These are phyloP conservation scores for Capillidium heterosporum DNA, from an alignment of 371 early-diverging fungal genomes.

Conservation along the genomic window DNA sequence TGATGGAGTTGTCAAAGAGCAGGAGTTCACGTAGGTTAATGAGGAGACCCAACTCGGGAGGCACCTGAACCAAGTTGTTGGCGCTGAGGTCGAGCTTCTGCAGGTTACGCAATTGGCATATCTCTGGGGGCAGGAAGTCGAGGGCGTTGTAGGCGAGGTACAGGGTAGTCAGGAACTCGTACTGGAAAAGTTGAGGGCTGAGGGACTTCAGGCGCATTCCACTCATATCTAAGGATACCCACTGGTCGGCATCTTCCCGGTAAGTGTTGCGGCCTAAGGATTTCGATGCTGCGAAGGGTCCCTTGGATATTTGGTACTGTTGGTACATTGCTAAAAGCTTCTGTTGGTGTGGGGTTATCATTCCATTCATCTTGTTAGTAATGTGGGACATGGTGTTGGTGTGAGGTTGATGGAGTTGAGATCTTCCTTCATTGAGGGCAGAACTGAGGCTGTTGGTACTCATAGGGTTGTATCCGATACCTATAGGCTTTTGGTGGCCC, in stretches of 20 bases:
- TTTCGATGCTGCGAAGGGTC: not conserved
- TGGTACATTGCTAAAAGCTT: not conserved
- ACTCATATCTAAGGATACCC: conserved; percentile 78
- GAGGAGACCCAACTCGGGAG: conserved; percentile 82
- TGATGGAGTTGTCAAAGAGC: conserved; percentile 84
- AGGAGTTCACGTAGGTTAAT: conserved; percentile 67
- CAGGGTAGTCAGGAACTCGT: conserved; percentile 69
- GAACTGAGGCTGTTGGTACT: not conserved
- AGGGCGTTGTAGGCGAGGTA: conserved; percentile 90
- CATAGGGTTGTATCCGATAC: not conserved
- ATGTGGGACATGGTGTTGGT: not conserved
- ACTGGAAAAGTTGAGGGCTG: conserved; percentile 49
- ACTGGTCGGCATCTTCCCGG: conserved; percentile 15
- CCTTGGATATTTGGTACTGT: not conserved
- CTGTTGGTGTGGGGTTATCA: not conserved
- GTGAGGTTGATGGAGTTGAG: not conserved
- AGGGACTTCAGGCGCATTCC: conserved; percentile 81
- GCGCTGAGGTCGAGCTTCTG: conserved; percentile 68
- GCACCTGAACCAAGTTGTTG: conserved; percentile 73
- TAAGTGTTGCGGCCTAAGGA: not conserved
- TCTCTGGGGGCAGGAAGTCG: conserved; percentile 47
- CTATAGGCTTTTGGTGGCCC: not conserved
- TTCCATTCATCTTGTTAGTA: not conserved
- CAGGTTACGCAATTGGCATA: conserved; percentile 42
- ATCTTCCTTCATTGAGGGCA: conserved; percentile 1